These are phyloP conservation scores for Apocynum venetum DNA, from an alignment of 257 asterid species.

Conservation along the genomic window DNA sequence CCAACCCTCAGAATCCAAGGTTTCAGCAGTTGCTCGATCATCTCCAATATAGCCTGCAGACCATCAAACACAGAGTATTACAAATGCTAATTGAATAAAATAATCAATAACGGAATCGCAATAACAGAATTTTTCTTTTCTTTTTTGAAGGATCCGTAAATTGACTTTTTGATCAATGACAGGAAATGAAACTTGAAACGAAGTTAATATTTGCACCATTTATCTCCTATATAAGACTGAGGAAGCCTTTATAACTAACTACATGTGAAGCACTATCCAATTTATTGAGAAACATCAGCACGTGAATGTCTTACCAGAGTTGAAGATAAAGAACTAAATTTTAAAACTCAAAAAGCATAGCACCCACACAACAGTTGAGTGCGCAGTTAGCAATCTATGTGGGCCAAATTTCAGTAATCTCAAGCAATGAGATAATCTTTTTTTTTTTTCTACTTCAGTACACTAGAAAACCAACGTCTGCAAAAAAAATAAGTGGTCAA, in stretches of 20 bases:
- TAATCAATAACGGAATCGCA: no score
- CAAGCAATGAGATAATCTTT: neutral
- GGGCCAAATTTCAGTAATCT: neutral
- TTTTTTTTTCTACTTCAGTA: neutral
- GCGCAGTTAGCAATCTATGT: no score
- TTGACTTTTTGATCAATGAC: no score
- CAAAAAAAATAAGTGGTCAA: neutral
- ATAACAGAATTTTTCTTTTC: no score
- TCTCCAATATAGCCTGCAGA: conserved; percentile 78
- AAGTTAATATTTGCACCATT: neutral
- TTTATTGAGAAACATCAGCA: neutral
- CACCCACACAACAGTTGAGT: neutral
- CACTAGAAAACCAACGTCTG: neutral
- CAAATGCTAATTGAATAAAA: no score
- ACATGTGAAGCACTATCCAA: neutral
- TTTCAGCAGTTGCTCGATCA: conserved; percentile 73
- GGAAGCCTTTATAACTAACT: neutral
- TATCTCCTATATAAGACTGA: neutral
- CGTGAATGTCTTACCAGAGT: neutral
- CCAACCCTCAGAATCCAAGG: conserved; percentile 90
- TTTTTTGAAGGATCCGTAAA: neutral
- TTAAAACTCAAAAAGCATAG: neutral
- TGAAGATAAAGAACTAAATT: neutral
- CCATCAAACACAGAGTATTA: no score
- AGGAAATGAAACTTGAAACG: neutral